These are phyloP conservation scores for Ceratocystis huliohia DNA, from an alignment of 2,329 filamentous ascomycete species.

Conservation along the genomic window DNA sequence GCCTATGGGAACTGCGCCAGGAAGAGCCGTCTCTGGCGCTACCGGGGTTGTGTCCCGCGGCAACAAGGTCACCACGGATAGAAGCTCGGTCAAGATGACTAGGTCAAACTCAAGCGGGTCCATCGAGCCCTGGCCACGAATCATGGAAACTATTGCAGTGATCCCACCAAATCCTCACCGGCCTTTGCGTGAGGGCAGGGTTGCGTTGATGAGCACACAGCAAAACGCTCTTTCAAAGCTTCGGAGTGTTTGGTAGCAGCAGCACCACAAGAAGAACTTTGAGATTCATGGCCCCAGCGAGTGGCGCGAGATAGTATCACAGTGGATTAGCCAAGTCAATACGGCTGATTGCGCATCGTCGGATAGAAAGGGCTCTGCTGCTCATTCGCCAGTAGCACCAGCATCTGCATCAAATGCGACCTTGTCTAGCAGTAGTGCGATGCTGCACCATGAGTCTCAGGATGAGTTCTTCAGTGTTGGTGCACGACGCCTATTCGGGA, in stretches of 20 bases:
- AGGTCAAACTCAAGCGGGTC: background rate
- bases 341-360: background rate
- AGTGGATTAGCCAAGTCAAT: constrained; percentile 3
- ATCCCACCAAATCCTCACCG: background rate
- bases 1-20: background rate
- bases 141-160: background rate
- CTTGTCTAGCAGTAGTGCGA: background rate
- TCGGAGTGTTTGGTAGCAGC: background rate
- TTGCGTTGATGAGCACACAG: background rate
- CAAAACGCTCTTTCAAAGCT: background rate
- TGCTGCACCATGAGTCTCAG: background rate
- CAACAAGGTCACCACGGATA: background rate
- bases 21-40: background rate
- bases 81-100: background rate
- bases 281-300: background rate
- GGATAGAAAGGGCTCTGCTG: background rate
- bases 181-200: background rate
- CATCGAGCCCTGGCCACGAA: background rate
- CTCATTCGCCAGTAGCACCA: background rate
- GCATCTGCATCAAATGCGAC: background rate
- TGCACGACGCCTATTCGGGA: background rate
- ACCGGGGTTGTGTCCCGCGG: background rate
- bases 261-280: background rate
- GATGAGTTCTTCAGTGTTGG: constrained; percentile 9
- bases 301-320: background rate